These are phyloP conservation scores for Tetrahymena elliotti DNA, from an alignment of 73 alveolate species.

Conservation along the genomic window DNA sequence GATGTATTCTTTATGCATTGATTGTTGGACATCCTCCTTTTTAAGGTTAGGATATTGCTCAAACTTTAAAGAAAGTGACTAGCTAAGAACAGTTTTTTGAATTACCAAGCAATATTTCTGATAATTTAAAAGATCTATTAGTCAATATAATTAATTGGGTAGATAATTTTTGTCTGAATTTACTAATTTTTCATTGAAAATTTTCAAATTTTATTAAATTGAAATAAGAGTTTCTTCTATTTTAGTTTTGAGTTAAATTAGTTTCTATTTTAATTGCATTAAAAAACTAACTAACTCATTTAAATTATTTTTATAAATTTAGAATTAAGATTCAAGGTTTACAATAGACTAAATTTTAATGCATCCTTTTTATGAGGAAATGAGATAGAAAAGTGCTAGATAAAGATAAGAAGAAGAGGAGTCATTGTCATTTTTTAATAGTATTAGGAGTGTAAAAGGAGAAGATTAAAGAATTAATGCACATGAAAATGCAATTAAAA, in stretches of 20 bases:
- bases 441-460: background rate
- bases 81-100: background rate
- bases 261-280: background rate
- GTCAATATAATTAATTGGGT: background rate
- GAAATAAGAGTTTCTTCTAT: background rate
- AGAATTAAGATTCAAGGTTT: background rate
- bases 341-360: background rate
- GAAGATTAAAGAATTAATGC: background rate
- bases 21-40: conserved; percentile 70
- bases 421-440: background rate
- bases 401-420: background rate
- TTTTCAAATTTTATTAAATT: background rate
- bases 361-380: background rate
- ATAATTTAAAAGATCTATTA: background rate
- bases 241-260: background rate
- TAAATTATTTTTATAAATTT: background rate
- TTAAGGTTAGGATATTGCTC: background rate
- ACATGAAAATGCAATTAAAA: background rate
- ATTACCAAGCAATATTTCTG: background rate
- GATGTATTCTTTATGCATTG: conserved; percentile 66
- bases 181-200: background rate
- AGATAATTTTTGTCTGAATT: background rate
- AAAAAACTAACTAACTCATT: background rate
- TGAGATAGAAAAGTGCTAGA: background rate
- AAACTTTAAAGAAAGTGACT: background rate